phyloP scores from a whole-genome alignment of 179 eudicot genomes.

The Heliamphora pulchella region DNA sequence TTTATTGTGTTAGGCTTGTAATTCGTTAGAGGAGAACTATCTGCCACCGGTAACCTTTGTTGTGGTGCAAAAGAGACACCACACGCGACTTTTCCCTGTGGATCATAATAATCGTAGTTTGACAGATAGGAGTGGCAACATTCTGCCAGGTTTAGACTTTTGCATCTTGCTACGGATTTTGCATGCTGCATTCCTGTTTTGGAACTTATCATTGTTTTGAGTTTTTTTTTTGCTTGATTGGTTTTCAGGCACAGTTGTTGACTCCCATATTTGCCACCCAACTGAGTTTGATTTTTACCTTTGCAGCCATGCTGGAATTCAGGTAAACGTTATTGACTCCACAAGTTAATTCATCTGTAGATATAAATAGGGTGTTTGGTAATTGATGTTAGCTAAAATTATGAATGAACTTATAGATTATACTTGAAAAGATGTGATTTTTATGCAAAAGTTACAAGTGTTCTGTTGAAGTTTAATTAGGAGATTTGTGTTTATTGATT shows the following conservation, averaged over 20 bases:
- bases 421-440: too few relatives aligned
- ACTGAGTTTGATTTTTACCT: conserved; percentile 58
- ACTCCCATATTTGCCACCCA: conserved; percentile 62
- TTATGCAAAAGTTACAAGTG: too few relatives aligned
- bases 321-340: conserved; percentile 24
- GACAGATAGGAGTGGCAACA: conserved; percentile 70
- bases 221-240: neutral
- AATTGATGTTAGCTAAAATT: too few relatives aligned
- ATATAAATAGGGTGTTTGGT: too few relatives aligned
- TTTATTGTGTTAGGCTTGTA: conserved; percentile 50
- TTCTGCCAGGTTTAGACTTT: conserved; percentile 57
- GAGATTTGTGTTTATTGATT: too few relatives aligned
- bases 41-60: conserved; percentile 72
- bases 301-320: conserved; percentile 66
- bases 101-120: conserved; percentile 25
- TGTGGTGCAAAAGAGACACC: conserved; percentile 86
- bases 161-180: too few relatives aligned
- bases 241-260: conserved; percentile 64
- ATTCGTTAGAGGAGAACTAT: conserved; percentile 45
- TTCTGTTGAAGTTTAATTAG: too few relatives aligned
- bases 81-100: conserved; percentile 69
- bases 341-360: too few relatives aligned
- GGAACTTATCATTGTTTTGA: neutral
- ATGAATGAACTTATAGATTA: too few relatives aligned
- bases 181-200: neutral